phyloP scores from a whole-genome alignment of 257 asterid genomes.

The Mitragyna speciosa region DNA sequence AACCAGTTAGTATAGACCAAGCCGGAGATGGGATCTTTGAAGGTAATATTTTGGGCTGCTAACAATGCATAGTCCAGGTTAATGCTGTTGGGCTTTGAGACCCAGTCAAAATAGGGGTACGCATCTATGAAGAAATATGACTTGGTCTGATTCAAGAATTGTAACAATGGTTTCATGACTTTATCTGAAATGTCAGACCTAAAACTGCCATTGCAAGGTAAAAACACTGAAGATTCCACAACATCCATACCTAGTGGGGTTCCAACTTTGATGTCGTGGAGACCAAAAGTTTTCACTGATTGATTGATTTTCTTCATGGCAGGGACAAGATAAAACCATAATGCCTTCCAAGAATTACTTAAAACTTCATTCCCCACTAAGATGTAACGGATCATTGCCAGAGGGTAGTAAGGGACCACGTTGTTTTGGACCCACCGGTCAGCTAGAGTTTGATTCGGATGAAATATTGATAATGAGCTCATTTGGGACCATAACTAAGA shows the following conservation, averaged over 20 bases:
- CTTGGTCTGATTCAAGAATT: constrained; percentile 50
- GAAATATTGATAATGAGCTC: constrained; percentile 51
- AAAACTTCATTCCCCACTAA: constrained; percentile 71
- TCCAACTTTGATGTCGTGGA: constrained; percentile 64
- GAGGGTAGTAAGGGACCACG: constrained; percentile 48
- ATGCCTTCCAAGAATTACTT: constrained; percentile 19
- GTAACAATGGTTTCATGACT: constrained; percentile 43
- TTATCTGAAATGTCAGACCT: constrained; percentile 41
- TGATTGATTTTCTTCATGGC: constrained; percentile 51
- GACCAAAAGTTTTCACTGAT: constrained; percentile 30
- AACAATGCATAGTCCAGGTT: constrained; percentile 54
- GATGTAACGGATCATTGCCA: constrained; percentile 46
- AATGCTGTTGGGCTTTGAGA: constrained; percentile 29
- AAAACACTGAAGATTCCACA: constrained; percentile 35
- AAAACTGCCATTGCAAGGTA: constrained; percentile 64
- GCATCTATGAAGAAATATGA: constrained; percentile 59
- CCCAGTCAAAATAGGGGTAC: constrained; percentile 68
- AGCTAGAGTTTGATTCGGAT: constrained; percentile 41
- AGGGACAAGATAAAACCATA: constrained; percentile 64
- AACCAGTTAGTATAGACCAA: constrained; percentile 51
- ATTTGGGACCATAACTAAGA: constrained; percentile 61
- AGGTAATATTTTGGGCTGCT: constrained; percentile 23
- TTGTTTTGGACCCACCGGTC: constrained; percentile 60
- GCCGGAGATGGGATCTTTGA: constrained; percentile 51
- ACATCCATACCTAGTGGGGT: constrained; percentile 70